These are phyloP conservation scores for Krasilnikovozyma curviuscula DNA, from an alignment of 768 basidiomycete species.

Conservation along the genomic window DNA sequence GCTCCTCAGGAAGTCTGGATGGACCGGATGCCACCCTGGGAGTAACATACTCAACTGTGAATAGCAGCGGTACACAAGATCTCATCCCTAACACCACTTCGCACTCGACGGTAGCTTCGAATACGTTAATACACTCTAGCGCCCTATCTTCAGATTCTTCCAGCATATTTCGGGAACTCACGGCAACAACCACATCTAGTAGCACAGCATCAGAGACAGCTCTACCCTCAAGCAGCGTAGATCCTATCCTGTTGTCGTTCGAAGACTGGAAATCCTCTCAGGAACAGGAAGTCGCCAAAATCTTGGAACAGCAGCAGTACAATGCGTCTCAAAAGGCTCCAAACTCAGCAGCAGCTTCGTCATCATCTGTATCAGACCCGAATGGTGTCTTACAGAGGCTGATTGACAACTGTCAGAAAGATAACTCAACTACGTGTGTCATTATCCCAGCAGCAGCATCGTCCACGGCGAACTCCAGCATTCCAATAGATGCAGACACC, in stretches of 20 bases:
- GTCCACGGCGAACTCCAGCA: neutral
- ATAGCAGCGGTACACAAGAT: too few relatives aligned
- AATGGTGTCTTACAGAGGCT: neutral
- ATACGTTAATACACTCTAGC: too few relatives aligned
- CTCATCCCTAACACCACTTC: too few relatives aligned
- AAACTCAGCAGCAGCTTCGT: neutral
- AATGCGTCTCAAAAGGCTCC: neutral
- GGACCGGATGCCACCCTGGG: too few relatives aligned
- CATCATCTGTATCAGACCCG: neutral
- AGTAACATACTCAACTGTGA: too few relatives aligned
- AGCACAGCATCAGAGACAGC: neutral
- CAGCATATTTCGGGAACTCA: too few relatives aligned
- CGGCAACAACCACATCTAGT: too few relatives aligned
- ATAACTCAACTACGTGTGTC: neutral
- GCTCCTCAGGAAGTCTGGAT: too few relatives aligned
- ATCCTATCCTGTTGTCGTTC: conserved; percentile 1
- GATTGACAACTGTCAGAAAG: neutral
- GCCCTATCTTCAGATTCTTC: too few relatives aligned
- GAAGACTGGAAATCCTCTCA: conserved; percentile 12
- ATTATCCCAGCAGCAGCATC: neutral
- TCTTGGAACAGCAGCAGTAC: neutral
- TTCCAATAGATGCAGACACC: neutral
- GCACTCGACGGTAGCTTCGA: too few relatives aligned
- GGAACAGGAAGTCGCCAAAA: neutral
- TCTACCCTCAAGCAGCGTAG: neutral